Base-by-base conservation (phyloP, 768 basidiomycete genomes). In the Trametes coccinea region DNA sequence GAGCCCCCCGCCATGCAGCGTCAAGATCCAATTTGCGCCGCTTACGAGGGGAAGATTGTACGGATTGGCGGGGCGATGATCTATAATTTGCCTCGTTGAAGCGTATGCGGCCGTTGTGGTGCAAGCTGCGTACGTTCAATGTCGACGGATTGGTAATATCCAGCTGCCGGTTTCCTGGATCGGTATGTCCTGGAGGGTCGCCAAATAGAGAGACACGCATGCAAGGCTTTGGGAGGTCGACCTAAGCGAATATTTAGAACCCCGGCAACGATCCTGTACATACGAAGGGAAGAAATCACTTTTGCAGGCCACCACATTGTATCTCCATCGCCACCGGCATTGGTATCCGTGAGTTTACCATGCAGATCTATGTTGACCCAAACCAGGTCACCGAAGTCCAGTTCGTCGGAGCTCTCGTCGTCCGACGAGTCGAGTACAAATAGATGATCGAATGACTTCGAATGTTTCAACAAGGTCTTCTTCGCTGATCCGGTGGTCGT, bases 221-320 rank as follows among this genome's bases (percentile, higher is more conserved):
- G 30, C 50, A 45, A 9, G 62, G 62, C 29, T 22, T 43, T 8
- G 50, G 58, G 53, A 46, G 45, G 29, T 53, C 59, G 17, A 63
- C 33, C 30, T 66, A 34, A 6, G 11, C 5, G 2, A 4, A 4
- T 11, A 43, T 31, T 47, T 29, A 37, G 52, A 46, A 53, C 45
- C 29, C 37, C 41, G 14, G 14, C 29, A 33, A 39, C 40, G 7
- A 16, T 46, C 37, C 30, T 49, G 46, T 49, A 37, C 10, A 2
- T 22, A 5, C 5, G 37, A 61, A 61, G 56, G 58, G 27, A 48
- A 44, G 50, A 5, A 73, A 77, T 65, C 67, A 89, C 89, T 77
- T 81, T 80, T 31, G 79, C 87, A 22, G 89, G 89, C 89, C 89
- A 91, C 89, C 89, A 91, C 41, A 84, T 58, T 10, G 67, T 63